Conservation (phyloP, 768 basidiomycete genomes). For the Xanthoconium purpureum region DNA sequence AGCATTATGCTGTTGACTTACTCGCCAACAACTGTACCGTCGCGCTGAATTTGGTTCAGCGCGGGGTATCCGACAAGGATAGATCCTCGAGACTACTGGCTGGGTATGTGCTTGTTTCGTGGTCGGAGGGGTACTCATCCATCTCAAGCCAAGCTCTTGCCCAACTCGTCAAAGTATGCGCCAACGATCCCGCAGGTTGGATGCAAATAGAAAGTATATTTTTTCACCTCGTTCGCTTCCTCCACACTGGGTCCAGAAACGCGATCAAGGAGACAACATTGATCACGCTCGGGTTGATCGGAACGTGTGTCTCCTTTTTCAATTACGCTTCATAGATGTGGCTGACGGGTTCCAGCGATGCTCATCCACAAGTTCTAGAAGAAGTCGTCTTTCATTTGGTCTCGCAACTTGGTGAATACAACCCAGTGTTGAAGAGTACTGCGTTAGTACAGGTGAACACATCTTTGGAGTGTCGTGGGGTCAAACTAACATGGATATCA, state of each 20-base stretch:
- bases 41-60: constrained; percentile 39
- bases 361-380: constrained; percentile 51
- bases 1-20: constrained; percentile 37
- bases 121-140: constrained; percentile 7
- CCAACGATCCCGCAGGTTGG: constrained; percentile 33
- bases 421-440: constrained; percentile 65
- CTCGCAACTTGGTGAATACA: constrained; percentile 62
- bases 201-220: constrained; percentile 41
- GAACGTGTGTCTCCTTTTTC: constrained; percentile 31
- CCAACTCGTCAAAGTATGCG: constrained; percentile 45
- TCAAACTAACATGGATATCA: constrained; percentile 28
- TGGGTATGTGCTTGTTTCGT: constrained; percentile 47
- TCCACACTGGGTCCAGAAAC: constrained; percentile 42
- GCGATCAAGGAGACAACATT: constrained; percentile 62
- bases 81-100: constrained; percentile 62
- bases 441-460: constrained; percentile 62
- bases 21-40: constrained; percentile 32
- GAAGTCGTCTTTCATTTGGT: constrained; percentile 61
- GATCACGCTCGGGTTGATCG: constrained; percentile 57
- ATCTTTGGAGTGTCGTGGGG: neutral
- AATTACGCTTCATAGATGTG: neutral
- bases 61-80: constrained; percentile 51
- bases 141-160: constrained; percentile 42
- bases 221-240: constrained; percentile 44
- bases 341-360: constrained; percentile 37